Evolutionary conservation across 2,329 filamentous ascomycete genomes (phyloP).

Genomic region (Neophaeococcomyces aloes): DNA sequence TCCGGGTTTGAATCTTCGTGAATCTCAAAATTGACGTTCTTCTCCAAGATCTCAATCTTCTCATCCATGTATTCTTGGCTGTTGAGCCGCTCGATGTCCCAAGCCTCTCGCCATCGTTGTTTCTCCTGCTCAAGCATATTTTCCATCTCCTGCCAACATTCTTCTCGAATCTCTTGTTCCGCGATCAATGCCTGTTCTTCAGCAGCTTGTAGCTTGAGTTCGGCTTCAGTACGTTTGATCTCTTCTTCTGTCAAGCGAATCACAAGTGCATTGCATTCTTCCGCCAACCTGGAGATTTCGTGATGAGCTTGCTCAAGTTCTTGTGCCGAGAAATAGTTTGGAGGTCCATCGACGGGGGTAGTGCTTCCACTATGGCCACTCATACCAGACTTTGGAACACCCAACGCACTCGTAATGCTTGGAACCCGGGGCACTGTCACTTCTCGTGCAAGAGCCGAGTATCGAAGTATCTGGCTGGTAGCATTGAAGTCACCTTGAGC

Average conservation of each 20-base stretch:
- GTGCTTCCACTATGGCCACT: slow-evolving; percentile 30
- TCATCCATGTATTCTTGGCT: slow-evolving; percentile 77
- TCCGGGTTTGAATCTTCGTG: slow-evolving; percentile 47
- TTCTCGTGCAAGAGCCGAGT: slow-evolving; percentile 84
- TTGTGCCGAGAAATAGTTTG: slow-evolving; percentile 43
- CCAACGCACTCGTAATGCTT: slow-evolving; percentile 64
- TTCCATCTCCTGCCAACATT: slow-evolving; percentile 82
- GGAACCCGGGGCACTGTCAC: slow-evolving; percentile 84
- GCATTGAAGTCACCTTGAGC: slow-evolving; percentile 91
- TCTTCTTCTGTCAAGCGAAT: slow-evolving; percentile 60
- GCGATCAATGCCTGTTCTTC: slow-evolving; percentile 57
- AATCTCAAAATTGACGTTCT: slow-evolving; percentile 30
- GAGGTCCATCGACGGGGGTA: slow-evolving; percentile 35
- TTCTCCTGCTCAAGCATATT: slow-evolving; percentile 62
- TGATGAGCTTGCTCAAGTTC: slow-evolving; percentile 74
- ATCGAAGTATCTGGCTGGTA: slow-evolving; percentile 88
- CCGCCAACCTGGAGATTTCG: slow-evolving; percentile 68
- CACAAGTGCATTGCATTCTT: slow-evolving; percentile 66
- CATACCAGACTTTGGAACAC: slow-evolving; percentile 16
- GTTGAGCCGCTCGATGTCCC: slow-evolving; percentile 54
- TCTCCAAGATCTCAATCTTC: slow-evolving; percentile 66
- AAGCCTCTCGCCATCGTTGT: slow-evolving; percentile 66
- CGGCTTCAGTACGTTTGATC: slow-evolving; percentile 57
- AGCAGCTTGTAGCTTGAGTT: slow-evolving; percentile 59
- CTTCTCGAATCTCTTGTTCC: slow-evolving; percentile 77